Base-by-base conservation (phyloP, 176 grass and related monocot genomes). In the Raddia distichophylla region DNA sequence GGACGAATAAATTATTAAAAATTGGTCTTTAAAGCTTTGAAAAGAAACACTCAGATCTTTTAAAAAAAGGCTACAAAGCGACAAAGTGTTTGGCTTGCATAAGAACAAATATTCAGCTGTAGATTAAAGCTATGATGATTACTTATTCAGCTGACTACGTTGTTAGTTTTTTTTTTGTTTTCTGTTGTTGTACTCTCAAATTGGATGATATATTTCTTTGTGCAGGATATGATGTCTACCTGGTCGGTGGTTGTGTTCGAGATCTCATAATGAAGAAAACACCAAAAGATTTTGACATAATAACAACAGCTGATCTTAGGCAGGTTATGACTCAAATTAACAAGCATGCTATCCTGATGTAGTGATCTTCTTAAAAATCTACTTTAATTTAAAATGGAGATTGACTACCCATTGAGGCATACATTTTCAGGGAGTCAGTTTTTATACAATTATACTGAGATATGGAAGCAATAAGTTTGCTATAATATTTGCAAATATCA, bases 241-340 rank as follows among this genome's bases (percentile, higher is more conserved):
- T 99, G 54, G 97, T 99, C 58, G 93, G 91, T 19, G 93, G 97
- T 66, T 99, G 91, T 87, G 97, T 99, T 73, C 86, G 91, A 58
- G 97, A 99, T 91, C 87, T 96, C 80, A 84, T 99, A 74, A 85
- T 99, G 97, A 93, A 92, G 70, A 99, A 90, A 88, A 91, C 58
- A 19, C 93, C 97, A 32, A 99, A 99, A 87, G 93, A 99, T 85
- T 99, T 93, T 67, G 93, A 99, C 67, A 87, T 99, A 83, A 93
- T 99, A 89, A 99, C 93, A 1, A 85, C 93, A 75, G 91, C 93
- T 60, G 80, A 96, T 82, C 93, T 99, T 91, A 85, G 47, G 76
- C 80, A 99, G 93, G 97, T 99, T 91, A 83, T 91, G 76, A 72
- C 65, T 82, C 73, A 72, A 72, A 77, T 81, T 60, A 75, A 69